phyloP scores from a whole-genome alignment of 164 flowering plant genomes.

The Dillenia suffruticosa region DNA sequence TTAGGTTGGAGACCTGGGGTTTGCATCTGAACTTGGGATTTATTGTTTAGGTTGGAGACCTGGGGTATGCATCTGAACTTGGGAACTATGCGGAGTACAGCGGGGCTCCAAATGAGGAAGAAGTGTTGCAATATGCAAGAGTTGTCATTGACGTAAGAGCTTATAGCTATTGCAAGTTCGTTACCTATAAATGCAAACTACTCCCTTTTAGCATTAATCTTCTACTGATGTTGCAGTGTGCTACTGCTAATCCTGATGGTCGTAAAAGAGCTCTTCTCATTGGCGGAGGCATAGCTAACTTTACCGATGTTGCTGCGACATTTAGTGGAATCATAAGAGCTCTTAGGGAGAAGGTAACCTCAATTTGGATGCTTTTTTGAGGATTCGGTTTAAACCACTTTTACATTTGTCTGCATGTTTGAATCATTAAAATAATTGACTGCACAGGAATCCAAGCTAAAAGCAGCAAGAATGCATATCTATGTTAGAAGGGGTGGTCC shows the following conservation, averaged over 20 bases:
- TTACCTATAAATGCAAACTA: background rate
- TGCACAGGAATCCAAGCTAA: constrained; percentile 15
- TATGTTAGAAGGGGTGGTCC: constrained; percentile 21
- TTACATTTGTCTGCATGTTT: background rate
- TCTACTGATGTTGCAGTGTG: constrained; percentile 10
- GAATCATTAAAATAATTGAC: too few relatives aligned
- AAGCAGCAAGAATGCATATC: constrained; percentile 17
- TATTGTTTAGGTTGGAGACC: too few relatives aligned
- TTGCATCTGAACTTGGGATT: too few relatives aligned
- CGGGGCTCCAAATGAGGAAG: too few relatives aligned
- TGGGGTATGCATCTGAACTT: too few relatives aligned
- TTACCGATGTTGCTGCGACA: constrained; percentile 23
- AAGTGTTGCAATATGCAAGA: too few relatives aligned
- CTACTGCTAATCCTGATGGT: constrained; percentile 21
- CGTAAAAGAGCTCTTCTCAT: constrained; percentile 17
- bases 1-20: too few relatives aligned
- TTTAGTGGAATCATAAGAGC: constrained; percentile 22
- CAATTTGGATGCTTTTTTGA: background rate
- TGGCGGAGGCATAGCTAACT: constrained; percentile 22
- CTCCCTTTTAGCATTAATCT: background rate
- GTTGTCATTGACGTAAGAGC: background rate
- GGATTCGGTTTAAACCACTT: background rate
- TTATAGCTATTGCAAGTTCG: background rate
- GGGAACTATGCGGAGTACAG: too few relatives aligned
- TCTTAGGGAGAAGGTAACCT: constrained; percentile 16